Percentiles rank a stretch among this genome's conserved stretches.
These are phyloP conservation scores for Pinus taeda DNA, from an alignment of 75 land plant species.

Conservation along the genomic window DNA sequence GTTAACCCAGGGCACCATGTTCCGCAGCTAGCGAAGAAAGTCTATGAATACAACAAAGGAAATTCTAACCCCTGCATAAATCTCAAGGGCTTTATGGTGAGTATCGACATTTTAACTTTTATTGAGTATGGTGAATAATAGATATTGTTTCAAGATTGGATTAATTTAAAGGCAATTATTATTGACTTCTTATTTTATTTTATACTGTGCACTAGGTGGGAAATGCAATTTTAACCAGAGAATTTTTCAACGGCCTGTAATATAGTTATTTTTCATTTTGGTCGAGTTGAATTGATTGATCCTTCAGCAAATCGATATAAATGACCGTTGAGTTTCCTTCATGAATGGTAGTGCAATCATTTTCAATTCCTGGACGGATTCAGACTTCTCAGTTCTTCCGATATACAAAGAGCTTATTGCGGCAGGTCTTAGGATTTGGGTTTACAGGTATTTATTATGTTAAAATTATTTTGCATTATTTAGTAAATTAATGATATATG, in stretches of 20 bases:
- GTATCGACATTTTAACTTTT: slow-evolving; percentile 4
- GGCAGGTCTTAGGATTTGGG: slow-evolving; percentile 74
- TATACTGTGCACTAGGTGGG: slow-evolving; percentile 54
- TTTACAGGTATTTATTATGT: slow-evolving; percentile 54
- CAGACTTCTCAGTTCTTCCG: slow-evolving; percentile 62
- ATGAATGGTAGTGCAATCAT: slow-evolving; percentile 32
- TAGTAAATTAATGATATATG: too few relatives aligned
- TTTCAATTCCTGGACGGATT: slow-evolving; percentile 55
- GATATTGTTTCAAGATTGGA: too few relatives aligned
- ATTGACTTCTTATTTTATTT: too few relatives aligned
- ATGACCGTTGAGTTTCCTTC: too few relatives aligned
- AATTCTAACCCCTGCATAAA: slow-evolving; percentile 44
- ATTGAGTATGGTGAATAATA: too few relatives aligned
- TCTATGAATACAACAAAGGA: slow-evolving; percentile 49
- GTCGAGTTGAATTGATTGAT: too few relatives aligned
- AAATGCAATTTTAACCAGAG: slow-evolving; percentile 72
- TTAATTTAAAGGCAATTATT: too few relatives aligned
- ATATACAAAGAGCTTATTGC: slow-evolving; percentile 58
- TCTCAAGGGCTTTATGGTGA: slow-evolving; percentile 80
- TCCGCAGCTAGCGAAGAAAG: slow-evolving; percentile 70
- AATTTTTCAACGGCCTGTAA: slow-evolving; percentile 6
- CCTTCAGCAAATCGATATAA: too few relatives aligned
- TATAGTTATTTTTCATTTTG: not conserved
- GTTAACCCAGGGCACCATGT: slow-evolving; percentile 66
- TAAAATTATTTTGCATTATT: too few relatives aligned